phyloP scores from a whole-genome alignment of 257 asterid genomes.

The Haberlea rhodopensis region DNA sequence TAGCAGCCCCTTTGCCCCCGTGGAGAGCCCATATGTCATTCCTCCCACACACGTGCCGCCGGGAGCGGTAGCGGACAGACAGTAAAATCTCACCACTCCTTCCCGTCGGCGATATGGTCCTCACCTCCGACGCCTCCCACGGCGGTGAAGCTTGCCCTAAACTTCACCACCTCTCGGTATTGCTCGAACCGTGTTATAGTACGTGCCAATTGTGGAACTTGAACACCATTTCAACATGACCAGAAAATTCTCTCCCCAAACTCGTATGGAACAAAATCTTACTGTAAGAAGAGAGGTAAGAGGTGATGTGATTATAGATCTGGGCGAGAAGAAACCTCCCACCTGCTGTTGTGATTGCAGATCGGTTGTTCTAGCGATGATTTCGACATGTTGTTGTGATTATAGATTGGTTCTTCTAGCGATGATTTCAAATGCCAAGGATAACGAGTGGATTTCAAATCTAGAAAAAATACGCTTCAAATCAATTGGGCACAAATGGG shows the following conservation, averaged over 20 bases:
- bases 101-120: slow-evolving; percentile 89
- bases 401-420: too few species aligned
- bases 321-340: too few species aligned
- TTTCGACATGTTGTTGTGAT: too few species aligned
- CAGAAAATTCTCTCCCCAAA: slow-evolving; percentile 72
- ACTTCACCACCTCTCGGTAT: slow-evolving; percentile 58
- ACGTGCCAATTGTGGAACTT: slow-evolving; percentile 80
- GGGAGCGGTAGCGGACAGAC: slow-evolving; percentile 50
- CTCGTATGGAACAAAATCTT: slow-evolving; percentile 78
- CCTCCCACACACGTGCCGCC: slow-evolving; percentile 55
- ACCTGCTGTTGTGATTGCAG: too few species aligned
- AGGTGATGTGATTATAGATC: too few species aligned
- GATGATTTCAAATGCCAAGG: too few species aligned
- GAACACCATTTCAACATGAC: slow-evolving; percentile 79
- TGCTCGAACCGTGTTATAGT: slow-evolving; percentile 79
- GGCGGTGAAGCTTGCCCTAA: slow-evolving; percentile 37
- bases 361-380: too few species aligned
- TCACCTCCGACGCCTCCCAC: slow-evolving; percentile 33
- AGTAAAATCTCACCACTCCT: slow-evolving; percentile 82
- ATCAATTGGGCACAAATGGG: too few species aligned
- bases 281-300: slow-evolving; percentile 89
- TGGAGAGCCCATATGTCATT: slow-evolving; percentile 55
- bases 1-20: slow-evolving; percentile 52
- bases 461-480: too few species aligned
- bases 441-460: too few species aligned